Percentiles rank a stretch among this genome's conserved stretches.
phyloP scores from a whole-genome alignment of 805 yeast genomes.

The Schwanniomyces sp. region DNA sequence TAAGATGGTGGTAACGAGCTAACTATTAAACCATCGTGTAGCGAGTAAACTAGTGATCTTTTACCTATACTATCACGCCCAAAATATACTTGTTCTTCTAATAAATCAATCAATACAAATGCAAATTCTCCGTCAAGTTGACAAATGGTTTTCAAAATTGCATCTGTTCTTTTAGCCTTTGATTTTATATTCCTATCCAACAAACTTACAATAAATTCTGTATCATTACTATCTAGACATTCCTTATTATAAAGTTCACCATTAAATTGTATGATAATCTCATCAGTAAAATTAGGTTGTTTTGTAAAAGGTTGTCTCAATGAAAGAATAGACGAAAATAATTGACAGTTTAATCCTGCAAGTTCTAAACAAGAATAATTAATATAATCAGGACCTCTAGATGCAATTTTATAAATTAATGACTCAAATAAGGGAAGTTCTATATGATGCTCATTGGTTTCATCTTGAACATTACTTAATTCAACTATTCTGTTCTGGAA shows the following conservation, averaged over 20 bases:
- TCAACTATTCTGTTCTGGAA: slow-evolving; percentile 14
- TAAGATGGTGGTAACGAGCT: slow-evolving; percentile 25
- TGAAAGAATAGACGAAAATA: slow-evolving; percentile 74
- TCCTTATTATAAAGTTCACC: slow-evolving; percentile 82
- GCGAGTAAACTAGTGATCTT: slow-evolving; percentile 62
- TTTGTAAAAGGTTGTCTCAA: slow-evolving; percentile 73
- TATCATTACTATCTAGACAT: slow-evolving; percentile 58
- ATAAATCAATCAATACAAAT: slow-evolving; percentile 49
- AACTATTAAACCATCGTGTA: slow-evolving; percentile 39
- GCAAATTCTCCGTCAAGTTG: slow-evolving; percentile 83
- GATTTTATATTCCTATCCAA: slow-evolving; percentile 22
- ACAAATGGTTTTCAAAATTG: slow-evolving; percentile 43
- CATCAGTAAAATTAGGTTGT: slow-evolving; percentile 58
- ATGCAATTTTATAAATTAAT: slow-evolving; percentile 45
- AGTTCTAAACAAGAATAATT: slow-evolving; percentile 12
- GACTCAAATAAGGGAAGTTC: slow-evolving; percentile 21
- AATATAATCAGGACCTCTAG: slow-evolving; percentile 66
- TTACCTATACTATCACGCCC: slow-evolving; percentile 86
- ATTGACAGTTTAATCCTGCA: slow-evolving; percentile 21
- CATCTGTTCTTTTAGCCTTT: slow-evolving; percentile 13
- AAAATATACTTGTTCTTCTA: slow-evolving; percentile 51
- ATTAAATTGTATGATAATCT: slow-evolving; percentile 67
- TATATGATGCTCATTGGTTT: slow-evolving; percentile 4
- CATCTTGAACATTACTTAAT: slow-evolving; percentile 4
- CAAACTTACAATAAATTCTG: slow-evolving; percentile 47